phyloP scores from a whole-genome alignment of 345 rosid genomes.

The Eucalyptus victrix region DNA sequence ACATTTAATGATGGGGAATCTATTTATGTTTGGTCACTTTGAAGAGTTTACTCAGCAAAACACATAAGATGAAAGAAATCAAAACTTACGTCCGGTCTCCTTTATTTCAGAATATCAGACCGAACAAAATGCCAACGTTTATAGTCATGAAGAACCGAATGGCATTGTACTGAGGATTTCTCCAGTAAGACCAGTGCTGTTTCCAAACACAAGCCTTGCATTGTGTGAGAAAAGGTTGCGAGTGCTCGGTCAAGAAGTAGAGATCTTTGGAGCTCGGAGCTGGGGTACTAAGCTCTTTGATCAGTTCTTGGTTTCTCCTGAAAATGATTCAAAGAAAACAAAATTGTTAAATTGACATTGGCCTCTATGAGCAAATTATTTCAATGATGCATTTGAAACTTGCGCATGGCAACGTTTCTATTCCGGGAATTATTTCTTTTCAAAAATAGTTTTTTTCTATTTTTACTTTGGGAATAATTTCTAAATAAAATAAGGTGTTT shows the following conservation, averaged over 20 bases:
- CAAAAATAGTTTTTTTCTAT: no score
- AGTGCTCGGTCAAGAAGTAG: neutral
- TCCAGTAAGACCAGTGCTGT: slow-evolving; percentile 54
- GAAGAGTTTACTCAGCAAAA: neutral
- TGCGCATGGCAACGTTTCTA: no score
- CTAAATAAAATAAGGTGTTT: no score
- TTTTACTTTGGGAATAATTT: no score
- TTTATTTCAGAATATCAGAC: neutral
- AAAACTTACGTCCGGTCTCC: neutral
- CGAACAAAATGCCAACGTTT: neutral
- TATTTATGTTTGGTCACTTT: neutral
- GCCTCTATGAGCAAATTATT: neutral
- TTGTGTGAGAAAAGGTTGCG: slow-evolving; percentile 6
- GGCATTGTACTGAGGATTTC: slow-evolving; percentile 58
- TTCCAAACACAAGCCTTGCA: slow-evolving; percentile 67
- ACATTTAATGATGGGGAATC: neutral
- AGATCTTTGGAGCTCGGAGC: neutral
- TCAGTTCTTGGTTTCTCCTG: neutral
- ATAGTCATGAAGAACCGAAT: slow-evolving; percentile 10
- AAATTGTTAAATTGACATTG: neutral
- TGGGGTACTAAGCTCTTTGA: neutral
- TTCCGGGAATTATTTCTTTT: no score
- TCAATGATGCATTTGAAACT: neutral
- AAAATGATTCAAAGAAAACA: neutral
- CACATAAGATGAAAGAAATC: neutral